phyloP scores from a whole-genome alignment of 176 grass and related monocot species.

The Eragrostis curvula region DNA sequence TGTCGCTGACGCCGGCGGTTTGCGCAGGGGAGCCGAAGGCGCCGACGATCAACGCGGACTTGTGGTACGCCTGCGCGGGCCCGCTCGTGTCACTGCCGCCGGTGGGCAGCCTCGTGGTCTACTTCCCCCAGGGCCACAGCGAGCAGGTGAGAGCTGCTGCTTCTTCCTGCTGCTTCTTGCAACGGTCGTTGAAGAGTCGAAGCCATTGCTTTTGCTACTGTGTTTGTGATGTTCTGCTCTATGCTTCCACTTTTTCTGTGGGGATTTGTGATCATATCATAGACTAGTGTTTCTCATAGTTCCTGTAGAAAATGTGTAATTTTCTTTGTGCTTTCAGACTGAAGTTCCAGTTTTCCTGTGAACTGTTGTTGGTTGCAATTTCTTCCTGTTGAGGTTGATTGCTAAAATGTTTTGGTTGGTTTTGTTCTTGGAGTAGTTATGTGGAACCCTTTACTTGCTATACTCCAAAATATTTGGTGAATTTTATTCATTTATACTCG shows the following conservation, averaged over 20 bases:
- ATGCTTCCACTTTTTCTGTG: background rate
- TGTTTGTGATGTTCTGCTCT: background rate
- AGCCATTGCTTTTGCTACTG: background rate
- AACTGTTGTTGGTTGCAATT: background rate
- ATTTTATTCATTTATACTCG: background rate
- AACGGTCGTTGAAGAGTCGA: background rate
- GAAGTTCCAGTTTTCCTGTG: background rate
- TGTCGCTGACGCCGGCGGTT: conserved; percentile 31
- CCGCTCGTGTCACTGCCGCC: conserved; percentile 90
- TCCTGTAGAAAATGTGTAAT: background rate
- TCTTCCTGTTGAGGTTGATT: background rate
- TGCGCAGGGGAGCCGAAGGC: conserved; percentile 75
- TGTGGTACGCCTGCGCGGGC: conserved; percentile 97
- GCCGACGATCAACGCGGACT: conserved; percentile 84
- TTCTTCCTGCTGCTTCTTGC: background rate
- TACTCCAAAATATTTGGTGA: background rate
- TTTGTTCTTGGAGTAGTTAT: background rate
- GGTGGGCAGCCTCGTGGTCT: conserved; percentile 98
- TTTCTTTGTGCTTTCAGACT: background rate
- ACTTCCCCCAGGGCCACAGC: conserved; percentile 98
- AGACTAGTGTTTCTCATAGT: background rate
- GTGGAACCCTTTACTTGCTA: background rate
- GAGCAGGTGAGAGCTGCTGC: conserved; percentile 71
- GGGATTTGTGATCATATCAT: background rate
- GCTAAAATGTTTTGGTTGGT: background rate